These are phyloP conservation scores for Blastobotrys elegans DNA, from an alignment of 1,139 yeast species.

Conservation along the genomic window DNA sequence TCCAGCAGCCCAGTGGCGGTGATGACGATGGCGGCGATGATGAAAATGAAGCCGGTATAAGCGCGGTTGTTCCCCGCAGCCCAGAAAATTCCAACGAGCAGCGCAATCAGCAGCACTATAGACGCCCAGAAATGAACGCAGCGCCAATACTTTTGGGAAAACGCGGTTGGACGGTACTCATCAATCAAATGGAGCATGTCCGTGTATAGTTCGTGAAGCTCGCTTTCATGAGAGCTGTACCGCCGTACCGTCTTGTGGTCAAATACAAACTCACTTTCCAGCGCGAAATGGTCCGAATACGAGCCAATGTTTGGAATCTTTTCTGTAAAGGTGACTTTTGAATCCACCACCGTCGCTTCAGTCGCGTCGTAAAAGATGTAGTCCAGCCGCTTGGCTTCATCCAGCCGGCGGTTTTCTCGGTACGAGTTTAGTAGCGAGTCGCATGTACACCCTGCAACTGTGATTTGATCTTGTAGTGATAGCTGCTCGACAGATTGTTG, in stretches of 20 bases:
- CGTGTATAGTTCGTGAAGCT: constrained; percentile 39
- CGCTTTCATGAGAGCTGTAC: constrained; percentile 11
- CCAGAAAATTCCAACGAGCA: constrained; percentile 57
- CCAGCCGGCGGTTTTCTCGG: constrained; percentile 56
- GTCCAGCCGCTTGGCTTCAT: constrained; percentile 86
- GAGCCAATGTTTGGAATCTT: constrained; percentile 58
- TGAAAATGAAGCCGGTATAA: constrained; percentile 56
- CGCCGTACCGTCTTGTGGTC: constrained; percentile 1
- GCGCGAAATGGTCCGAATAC: constrained; percentile 91
- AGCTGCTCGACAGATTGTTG: constrained; percentile 42
- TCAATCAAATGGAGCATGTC: constrained; percentile 55
- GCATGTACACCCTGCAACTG: constrained; percentile 78
- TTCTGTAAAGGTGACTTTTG: constrained; percentile 71
- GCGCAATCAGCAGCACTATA: constrained; percentile 43
- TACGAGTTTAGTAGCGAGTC: constrained; percentile 84
- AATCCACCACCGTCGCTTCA: constrained; percentile 49
- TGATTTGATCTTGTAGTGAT: constrained; percentile 64
- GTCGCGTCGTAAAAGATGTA: constrained; percentile 72
- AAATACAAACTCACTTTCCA: constrained; percentile 45
- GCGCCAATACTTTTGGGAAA: constrained; percentile 63
- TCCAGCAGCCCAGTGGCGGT: constrained; percentile 65
- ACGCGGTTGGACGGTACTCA: constrained; percentile 50
- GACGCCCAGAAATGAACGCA: constrained; percentile 59
- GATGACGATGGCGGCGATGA: constrained; percentile 43
- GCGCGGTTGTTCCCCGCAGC: constrained; percentile 44